A percentile compares a stretch with the other conserved stretches of the same genome.
Conservation (phyloP, 2,329 filamentous ascomycete genomes). For the Pestalotiopsis sp. region DNA sequence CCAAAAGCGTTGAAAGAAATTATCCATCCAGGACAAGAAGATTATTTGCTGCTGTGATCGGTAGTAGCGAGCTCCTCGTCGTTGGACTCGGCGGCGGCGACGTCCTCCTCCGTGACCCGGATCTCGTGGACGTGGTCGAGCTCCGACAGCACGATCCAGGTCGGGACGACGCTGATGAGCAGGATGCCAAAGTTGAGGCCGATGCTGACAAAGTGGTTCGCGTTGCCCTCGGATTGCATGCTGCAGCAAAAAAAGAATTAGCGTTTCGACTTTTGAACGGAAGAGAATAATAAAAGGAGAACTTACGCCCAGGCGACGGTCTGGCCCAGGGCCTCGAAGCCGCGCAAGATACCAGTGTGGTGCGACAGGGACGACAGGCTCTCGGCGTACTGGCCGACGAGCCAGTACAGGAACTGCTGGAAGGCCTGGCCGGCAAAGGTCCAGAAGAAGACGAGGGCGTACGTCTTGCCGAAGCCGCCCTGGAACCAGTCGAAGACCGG, state of each 20-base stretch:
- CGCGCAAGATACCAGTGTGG: conserved; percentile 32
- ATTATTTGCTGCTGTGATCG: conserved; percentile 2
- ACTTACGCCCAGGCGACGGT: conserved; percentile 34
- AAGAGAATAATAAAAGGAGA: too few species aligned
- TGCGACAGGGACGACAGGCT: conserved; percentile 32
- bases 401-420: conserved; percentile 35
- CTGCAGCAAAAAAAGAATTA: conserved; percentile 9
- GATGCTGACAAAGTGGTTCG: conserved; percentile 35
- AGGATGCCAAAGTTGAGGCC: conserved; percentile 33
- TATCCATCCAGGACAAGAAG: too few species aligned
- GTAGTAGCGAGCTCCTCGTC: conserved; percentile 7
- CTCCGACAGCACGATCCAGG: conserved; percentile 33
- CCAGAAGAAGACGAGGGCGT: conserved; percentile 32
- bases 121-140: conserved; percentile 31
- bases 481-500: conserved; percentile 34
- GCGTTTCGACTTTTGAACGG: too few species aligned
- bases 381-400: conserved; percentile 33
- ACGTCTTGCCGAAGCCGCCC: conserved; percentile 29
- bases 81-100: neutral
- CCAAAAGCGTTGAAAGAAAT: neutral
- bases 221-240: conserved; percentile 33
- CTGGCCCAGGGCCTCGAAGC: conserved; percentile 33
- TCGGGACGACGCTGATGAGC: conserved; percentile 29
- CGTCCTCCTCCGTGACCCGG: conserved; percentile 15
- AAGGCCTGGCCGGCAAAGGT: conserved; percentile 33